These are phyloP conservation scores for Candida montana DNA, from an alignment of 805 yeast genomes.

Conservation along the genomic window DNA sequence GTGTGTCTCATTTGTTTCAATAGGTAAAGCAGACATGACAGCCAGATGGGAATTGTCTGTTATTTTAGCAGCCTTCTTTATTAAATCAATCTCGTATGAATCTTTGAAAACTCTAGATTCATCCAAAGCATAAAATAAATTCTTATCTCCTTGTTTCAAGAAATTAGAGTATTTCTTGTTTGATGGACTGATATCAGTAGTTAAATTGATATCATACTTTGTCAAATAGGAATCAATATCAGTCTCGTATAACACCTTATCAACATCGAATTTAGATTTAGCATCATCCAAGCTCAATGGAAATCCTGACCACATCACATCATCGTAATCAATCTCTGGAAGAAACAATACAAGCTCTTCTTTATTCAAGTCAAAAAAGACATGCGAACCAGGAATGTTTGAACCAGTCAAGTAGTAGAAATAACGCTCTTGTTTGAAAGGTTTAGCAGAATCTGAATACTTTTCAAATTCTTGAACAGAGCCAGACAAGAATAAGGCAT, in stretches of 20 bases:
- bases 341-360: slow-evolving; percentile 67
- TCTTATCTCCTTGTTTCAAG: slow-evolving; percentile 40
- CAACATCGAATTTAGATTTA: slow-evolving; percentile 63
- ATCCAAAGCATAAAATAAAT: slow-evolving; percentile 70
- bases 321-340: slow-evolving; percentile 82
- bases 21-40: slow-evolving; percentile 88
- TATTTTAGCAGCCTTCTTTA: slow-evolving; percentile 77
- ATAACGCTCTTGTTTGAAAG: slow-evolving; percentile 85
- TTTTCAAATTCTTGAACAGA: slow-evolving; percentile 53
- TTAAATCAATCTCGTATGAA: slow-evolving; percentile 65
- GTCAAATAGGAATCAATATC: slow-evolving; percentile 36
- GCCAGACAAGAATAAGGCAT: slow-evolving; percentile 56
- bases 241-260: slow-evolving; percentile 62
- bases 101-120: slow-evolving; percentile 86
- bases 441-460: slow-evolving; percentile 73
- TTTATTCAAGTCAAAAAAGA: slow-evolving; percentile 47
- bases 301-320: slow-evolving; percentile 93
- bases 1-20: slow-evolving; percentile 83
- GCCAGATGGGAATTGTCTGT: slow-evolving; percentile 87
- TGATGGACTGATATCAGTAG: slow-evolving; percentile 52
- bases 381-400: slow-evolving; percentile 69
- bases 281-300: slow-evolving; percentile 73
- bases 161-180: slow-evolving; percentile 27
- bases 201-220: slow-evolving; percentile 30
- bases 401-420: slow-evolving; percentile 85